Percentiles rank a stretch among this genome's conserved stretches.
Conservation (phyloP, 78 protist species). For the Dictyostelium purpureum region DNA sequence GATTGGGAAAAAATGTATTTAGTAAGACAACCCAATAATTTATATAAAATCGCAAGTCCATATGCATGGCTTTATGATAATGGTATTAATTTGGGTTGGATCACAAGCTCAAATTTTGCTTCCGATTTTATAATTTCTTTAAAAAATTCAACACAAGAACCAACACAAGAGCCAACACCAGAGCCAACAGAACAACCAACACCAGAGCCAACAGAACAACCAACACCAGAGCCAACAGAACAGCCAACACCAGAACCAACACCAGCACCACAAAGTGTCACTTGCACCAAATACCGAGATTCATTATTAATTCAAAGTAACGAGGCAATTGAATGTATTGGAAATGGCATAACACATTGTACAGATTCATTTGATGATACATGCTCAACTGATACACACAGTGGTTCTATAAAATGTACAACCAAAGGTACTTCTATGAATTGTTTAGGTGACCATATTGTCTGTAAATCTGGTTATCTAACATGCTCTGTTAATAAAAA, state of each 20-base stretch:
- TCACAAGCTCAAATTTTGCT: too few species aligned
- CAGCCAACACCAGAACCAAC: background rate
- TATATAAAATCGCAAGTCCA: too few species aligned
- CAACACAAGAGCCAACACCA: background rate
- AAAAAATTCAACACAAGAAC: background rate
- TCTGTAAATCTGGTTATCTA: background rate
- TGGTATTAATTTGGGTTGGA: too few species aligned
- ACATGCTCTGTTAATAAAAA: background rate
- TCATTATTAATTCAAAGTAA: background rate
- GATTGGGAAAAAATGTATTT: too few species aligned
- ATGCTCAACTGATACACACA: background rate
- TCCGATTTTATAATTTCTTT: too few species aligned
- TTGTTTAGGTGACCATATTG: background rate
- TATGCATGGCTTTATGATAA: too few species aligned
- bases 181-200: background rate
- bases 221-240: background rate
- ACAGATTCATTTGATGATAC: background rate
- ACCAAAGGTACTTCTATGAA: background rate
- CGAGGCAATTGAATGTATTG: background rate
- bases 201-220: background rate
- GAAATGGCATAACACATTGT: background rate
- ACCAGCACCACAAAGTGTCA: background rate
- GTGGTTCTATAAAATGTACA: background rate
- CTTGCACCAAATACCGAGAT: background rate
- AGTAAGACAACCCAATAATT: too few species aligned